A percentile compares a stretch with the other conserved stretches of the same genome.
Conservation (phyloP, 805 yeast genomes). For the Ogataea kodamae region DNA sequence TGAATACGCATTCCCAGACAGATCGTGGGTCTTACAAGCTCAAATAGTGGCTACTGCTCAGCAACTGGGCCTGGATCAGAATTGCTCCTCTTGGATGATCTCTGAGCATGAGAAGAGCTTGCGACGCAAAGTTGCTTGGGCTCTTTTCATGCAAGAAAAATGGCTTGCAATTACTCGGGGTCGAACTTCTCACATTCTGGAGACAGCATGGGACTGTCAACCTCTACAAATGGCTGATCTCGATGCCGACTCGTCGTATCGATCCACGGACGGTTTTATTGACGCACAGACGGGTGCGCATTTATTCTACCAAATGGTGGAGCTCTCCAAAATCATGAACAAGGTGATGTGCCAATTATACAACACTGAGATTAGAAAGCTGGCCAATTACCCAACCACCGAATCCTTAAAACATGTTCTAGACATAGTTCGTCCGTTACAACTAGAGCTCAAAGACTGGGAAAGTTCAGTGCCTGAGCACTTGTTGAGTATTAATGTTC, state of each 20-base stretch:
- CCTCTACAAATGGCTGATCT: constrained; percentile 38
- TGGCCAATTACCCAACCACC: constrained; percentile 1
- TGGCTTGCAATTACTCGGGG: constrained; percentile 43
- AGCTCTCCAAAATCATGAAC: constrained; percentile 14
- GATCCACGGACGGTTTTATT: constrained; percentile 16
- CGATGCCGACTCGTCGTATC: constrained; percentile 34
- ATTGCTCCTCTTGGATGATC: constrained; percentile 44
- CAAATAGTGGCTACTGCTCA: constrained; percentile 37
- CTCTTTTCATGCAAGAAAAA: constrained; percentile 42
- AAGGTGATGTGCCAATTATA: constrained; percentile 11
- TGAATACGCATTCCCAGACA: constrained; percentile 36
- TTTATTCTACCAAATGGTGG: constrained; percentile 16
- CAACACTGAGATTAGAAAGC: constrained; percentile 2
- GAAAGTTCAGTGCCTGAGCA: constrained; percentile 11
- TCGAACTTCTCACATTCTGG: constrained; percentile 43
- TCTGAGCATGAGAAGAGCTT: constrained; percentile 46
- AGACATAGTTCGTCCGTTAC: constrained; percentile 13
- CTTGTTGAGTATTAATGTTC: constrained; percentile 13
- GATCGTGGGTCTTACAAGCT: constrained; percentile 29
- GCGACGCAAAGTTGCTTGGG: constrained; percentile 43
- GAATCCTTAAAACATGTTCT: constrained; percentile 8
- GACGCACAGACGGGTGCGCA: constrained; percentile 13
- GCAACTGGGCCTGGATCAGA: constrained; percentile 45
- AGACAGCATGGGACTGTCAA: constrained; percentile 40
- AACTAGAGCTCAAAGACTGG: constrained; percentile 15